Percentiles rank a stretch among this genome's conserved stretches.
Conservation (phyloP, 805 yeast genomes). For the Ogataea dorogensis region DNA sequence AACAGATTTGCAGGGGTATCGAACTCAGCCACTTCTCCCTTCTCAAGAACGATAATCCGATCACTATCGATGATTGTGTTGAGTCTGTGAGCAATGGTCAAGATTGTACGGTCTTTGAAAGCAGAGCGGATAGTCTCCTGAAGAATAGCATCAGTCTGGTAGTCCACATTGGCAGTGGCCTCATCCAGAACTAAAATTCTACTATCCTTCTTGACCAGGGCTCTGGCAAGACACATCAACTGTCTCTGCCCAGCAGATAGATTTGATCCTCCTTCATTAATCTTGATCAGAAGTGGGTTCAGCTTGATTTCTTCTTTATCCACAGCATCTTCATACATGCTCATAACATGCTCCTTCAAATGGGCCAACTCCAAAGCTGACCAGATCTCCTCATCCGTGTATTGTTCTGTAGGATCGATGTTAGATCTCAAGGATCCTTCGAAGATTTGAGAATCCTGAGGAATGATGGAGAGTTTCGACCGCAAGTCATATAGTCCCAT, state of each 20-base stretch:
- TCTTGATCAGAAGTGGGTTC: conserved; percentile 28
- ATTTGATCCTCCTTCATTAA: conserved; percentile 50
- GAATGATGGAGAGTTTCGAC: conserved; percentile 76
- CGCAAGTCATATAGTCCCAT: conserved; percentile 80
- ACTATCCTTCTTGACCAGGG: conserved; percentile 56
- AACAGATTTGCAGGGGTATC: conserved; percentile 69
- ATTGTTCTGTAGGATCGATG: conserved; percentile 74
- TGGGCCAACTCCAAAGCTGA: conserved; percentile 74
- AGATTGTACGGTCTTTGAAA: conserved; percentile 71
- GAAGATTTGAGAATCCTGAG: conserved; percentile 91
- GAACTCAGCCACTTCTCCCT: conserved; percentile 74
- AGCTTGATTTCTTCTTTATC: conserved; percentile 40
- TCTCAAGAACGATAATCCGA: conserved; percentile 69
- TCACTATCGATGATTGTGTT: conserved; percentile 83
- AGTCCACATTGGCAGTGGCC: conserved; percentile 89
- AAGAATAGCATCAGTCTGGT: conserved; percentile 73
- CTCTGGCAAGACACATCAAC: conserved; percentile 79
- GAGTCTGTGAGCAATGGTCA: conserved; percentile 83
- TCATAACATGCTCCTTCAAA: conserved; percentile 59
- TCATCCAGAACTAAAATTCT: conserved; percentile 74
- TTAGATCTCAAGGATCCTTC: conserved; percentile 84
- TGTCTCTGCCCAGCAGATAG: conserved; percentile 88
- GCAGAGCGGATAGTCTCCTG: conserved; percentile 77
- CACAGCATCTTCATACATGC: conserved; percentile 46
- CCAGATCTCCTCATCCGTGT: conserved; percentile 82